Evolutionary conservation across 495 filamentous ascomycete genomes (phyloP), one percentile per base, ranked within the genome.

Genomic region (Poronia punctata): DNA sequence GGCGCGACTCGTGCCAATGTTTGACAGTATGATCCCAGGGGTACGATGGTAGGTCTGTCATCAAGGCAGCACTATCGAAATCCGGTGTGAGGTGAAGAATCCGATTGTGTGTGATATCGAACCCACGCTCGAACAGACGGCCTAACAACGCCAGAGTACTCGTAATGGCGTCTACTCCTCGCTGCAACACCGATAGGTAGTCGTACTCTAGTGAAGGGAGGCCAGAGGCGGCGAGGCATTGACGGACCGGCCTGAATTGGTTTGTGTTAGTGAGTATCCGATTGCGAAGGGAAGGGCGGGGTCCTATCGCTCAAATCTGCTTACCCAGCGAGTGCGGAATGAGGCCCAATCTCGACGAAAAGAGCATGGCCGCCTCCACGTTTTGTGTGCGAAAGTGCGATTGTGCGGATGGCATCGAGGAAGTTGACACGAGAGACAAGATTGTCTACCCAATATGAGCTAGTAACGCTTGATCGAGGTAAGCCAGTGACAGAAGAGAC

Each of bases 241-340:
- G n/a, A n/a, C n/a, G n/a, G n/a, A n/a, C n/a, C n/a, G n/a, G n/a
- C n/a, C n/a, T n/a, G n/a, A n/a, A 0, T 56, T 14, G 14, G n/a
- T 25, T 25, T 6, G 9, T 26, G 21, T n/a, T 53, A 45, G 12
- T 73, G 36, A 23, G 69, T 76, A 40, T 78, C 21, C 60, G 58
- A 7, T 75, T 31, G 0, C 75, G 74, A 0, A n/a, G n/a, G n/a
- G n/a, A n/a, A n/a, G n/a, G n/a, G n/a, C n/a, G n/a, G n/a, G n/a
- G n/a, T n/a, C n/a, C n/a, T n/a, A n/a, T n/a, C n/a, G n/a, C n/a
- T n/a, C n/a, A n/a, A n/a, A n/a, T n/a, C n/a, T n/a, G n/a, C n/a
- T n/a, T n/a, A n/a, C n/a, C 65, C 66, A 30, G 66, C 58, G 0
- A 83, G 59, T 0, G 77, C 45, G 2, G 55, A 40, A 23, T 54